phyloP scores from a whole-genome alignment of 2,329 filamentous ascomycete genomes.

The Sclerotinia sclerotiorum region DNA sequence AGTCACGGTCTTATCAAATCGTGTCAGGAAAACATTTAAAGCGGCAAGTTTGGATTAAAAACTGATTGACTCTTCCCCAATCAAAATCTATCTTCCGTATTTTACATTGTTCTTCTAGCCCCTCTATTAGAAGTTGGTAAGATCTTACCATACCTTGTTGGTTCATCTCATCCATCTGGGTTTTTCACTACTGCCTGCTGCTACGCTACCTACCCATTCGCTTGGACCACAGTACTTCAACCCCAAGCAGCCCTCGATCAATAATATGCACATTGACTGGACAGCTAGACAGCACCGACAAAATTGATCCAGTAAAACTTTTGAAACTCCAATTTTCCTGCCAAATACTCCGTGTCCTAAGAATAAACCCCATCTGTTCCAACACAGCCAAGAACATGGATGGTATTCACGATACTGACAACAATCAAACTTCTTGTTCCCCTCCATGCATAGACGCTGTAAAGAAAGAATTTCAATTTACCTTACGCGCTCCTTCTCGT shows the following conservation, averaged over 20 bases:
- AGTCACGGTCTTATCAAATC: no score
- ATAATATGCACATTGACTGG: not conserved
- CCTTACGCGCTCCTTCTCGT: not conserved
- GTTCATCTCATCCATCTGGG: not conserved
- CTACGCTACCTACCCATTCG: constrained; percentile 1
- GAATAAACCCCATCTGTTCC: constrained; percentile 3
- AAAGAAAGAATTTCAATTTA: not conserved
- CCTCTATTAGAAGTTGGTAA: not conserved
- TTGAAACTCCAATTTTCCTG: not conserved
- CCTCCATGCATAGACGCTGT: constrained; percentile 5
- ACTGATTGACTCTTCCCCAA: not conserved
- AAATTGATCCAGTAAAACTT: not conserved
- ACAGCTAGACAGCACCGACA: not conserved
- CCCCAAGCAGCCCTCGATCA: not conserved
- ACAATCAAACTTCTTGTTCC: not conserved
- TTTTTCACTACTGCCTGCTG: not conserved
- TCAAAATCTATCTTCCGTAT: not conserved
- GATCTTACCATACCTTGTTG: not conserved
- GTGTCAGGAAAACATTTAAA: not conserved
- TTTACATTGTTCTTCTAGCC: not conserved
- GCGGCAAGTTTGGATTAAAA: not conserved
- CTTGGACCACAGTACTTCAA: constrained; percentile 1
- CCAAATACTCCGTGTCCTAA: not conserved
- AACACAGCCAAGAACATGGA: not conserved
- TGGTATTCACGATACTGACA: not conserved